Base-by-base conservation (phyloP, 2,329 filamentous ascomycete species). In the Berkeleyomyces rouxiae region DNA sequence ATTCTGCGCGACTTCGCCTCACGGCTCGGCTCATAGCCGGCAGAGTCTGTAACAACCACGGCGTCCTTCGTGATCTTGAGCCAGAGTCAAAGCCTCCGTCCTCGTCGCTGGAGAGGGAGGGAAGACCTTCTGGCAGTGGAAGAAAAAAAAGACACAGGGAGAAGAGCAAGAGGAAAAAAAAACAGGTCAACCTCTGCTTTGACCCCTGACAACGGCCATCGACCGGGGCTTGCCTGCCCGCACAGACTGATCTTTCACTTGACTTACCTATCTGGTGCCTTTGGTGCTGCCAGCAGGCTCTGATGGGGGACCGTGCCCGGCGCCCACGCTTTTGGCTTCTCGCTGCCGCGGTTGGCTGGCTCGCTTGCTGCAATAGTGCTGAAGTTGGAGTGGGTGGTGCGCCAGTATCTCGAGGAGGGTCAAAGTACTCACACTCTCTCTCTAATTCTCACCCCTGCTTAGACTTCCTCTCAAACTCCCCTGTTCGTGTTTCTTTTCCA, bases 401-500 rank as follows among this genome's bases (percentile, higher is more conserved):
- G 23, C 16, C 23, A 37, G 42, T 11, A 47, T 47, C 43, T 44
- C 11, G 10, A 49, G 36, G 51, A 37, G 53, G 39, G 53, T 46
- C 31, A 33, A 44, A 58, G 43, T 53, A 47, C 44, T 60, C 39
- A 23, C 23, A 23, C 33, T 43, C 46, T 61, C 59, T 23, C 43
- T n/a, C 47, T 36, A n/a, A n/a, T 31, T 23, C 16, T 11, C 42
- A 16, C 51, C 39, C 11, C 44, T 55, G 46, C 7, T 16, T 40
- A 39, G n/a, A 55, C 51, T 55, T 36, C n/a, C 49, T 37, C 58
- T 61, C 46, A 39, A 51, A 36, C 33, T 51, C 33, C 61, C 44
- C 33, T 58, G 39, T 51, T 49, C 55, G 43, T 33, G 58, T 58
- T 59, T 55, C 51, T 11, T 55, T 73, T 76, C 40, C 51, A 59